Evolutionary conservation across 2,329 filamentous ascomycete species (phyloP).

Genomic region (Nakataea oryzae): DNA sequence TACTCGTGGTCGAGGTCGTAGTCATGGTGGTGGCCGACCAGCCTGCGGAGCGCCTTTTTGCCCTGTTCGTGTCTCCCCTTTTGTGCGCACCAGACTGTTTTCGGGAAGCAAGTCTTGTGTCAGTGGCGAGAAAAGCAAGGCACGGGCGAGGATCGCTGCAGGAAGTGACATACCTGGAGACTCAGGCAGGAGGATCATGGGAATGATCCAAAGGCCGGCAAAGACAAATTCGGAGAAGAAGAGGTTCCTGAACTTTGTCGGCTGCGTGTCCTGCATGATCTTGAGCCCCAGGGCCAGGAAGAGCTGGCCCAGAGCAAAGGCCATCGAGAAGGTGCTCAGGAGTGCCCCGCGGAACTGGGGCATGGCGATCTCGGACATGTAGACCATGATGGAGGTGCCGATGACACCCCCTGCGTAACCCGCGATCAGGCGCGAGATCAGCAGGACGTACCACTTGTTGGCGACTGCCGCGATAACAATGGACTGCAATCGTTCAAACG

Average conservation of each 20-base stretch:
- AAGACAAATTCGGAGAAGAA: constrained; percentile 5
- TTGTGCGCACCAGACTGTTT: background rate
- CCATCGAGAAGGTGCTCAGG: constrained; percentile 2
- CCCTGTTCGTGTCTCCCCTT: constrained; percentile 6
- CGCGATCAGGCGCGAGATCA: constrained; percentile 3
- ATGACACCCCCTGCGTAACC: constrained; percentile 3
- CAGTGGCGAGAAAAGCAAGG: too few relatives aligned
- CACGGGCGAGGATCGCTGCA: background rate
- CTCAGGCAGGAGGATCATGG: constrained; percentile 6
- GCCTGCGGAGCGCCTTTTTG: constrained; percentile 8
- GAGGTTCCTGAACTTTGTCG: background rate
- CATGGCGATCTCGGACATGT: constrained; percentile 6
- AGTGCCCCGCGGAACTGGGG: constrained; percentile 5
- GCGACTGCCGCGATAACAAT: constrained; percentile 1
- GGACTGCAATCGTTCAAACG: background rate
- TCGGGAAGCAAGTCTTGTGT: too few relatives aligned
- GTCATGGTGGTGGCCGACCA: constrained; percentile 5
- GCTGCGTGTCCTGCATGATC: background rate
- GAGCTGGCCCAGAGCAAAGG: constrained; percentile 5
- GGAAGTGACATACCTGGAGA: background rate
- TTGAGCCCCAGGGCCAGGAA: constrained; percentile 1
- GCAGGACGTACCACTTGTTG: constrained; percentile 3
- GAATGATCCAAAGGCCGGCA: constrained; percentile 1
- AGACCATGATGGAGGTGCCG: constrained; percentile 4
- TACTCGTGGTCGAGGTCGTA: constrained; percentile 12